Conservation (phyloP, 1,139 yeast genomes). For the Schwanniomyces etchellsii region DNA sequence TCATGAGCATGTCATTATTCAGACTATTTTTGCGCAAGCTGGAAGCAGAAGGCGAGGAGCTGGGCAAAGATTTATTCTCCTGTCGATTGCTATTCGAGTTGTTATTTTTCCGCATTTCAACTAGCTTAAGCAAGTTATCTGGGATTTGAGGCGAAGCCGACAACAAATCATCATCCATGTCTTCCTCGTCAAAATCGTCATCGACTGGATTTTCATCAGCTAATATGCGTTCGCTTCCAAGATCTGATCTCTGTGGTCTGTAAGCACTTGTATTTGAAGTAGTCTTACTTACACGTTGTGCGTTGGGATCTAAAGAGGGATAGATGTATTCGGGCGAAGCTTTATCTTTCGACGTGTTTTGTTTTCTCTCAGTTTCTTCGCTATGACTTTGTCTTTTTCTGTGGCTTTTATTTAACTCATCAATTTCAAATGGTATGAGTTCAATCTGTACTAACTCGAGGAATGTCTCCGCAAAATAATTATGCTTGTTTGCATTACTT, state of each 20-base stretch:
- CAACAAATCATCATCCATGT: conserved; percentile 45
- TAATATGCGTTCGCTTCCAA: neutral
- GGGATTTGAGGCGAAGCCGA: conserved; percentile 69
- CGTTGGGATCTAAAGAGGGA: neutral
- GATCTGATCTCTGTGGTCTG: neutral
- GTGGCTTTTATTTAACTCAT: conserved; percentile 16
- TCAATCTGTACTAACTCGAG: conserved; percentile 65
- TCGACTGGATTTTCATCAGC: conserved; percentile 5
- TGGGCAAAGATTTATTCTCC: conserved; percentile 21
- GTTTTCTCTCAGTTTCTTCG: conserved; percentile 5
- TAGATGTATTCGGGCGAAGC: conserved; percentile 2
- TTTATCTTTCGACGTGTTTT: conserved; percentile 4
- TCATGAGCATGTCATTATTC: neutral
- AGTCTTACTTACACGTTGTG: neutral
- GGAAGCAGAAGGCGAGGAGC: conserved; percentile 23
- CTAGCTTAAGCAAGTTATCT: conserved; percentile 49
- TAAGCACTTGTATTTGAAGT: neutral
- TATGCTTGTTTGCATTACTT: conserved; percentile 58
- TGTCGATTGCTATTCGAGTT: conserved; percentile 6
- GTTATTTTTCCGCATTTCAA: conserved; percentile 40
- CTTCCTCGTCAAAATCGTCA: conserved; percentile 35
- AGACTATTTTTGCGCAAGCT: neutral
- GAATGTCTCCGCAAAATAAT: conserved; percentile 77
- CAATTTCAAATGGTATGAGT: conserved; percentile 39
- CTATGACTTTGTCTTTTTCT: neutral